Evolutionary conservation across 768 basidiomycete species (phyloP), one percentile per base, ranked within the genome.

Genomic region (Trametes sanguinea): DNA sequence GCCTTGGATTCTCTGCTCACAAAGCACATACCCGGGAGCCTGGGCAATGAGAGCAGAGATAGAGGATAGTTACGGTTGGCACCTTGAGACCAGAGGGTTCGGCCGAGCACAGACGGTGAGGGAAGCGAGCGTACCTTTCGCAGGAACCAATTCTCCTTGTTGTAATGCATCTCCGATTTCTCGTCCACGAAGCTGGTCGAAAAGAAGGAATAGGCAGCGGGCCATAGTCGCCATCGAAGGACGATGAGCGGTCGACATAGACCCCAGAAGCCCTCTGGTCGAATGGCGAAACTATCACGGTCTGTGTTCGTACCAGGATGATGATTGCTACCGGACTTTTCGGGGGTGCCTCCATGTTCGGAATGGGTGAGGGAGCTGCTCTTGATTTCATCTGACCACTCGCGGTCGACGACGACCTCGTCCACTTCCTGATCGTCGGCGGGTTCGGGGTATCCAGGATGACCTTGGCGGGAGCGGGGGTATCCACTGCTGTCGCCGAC

Each of bases 351-450:
- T 54, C 76, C 81, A 32, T 82, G 80, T 32, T 87, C 85, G 14
- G 84, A 83, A 56, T 81, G 81, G 50, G 70, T 72, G 27, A 81
- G 74, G 44, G 79, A 71, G 22, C 82, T 82, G 54, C 77, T 85
- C 71, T 80, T 83, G 63, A 82, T 77, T 62, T 84, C 84, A 57
- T 85, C 84, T 2, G 80, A 76, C 88, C 87, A 89, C 35, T 79
- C 75, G 50, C 89, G 81, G 72, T 92, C 90, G 14, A 92, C 90
- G 27, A 92, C 84, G 22, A 91, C 83, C 75, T 89, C 83, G 72
- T 92, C 83, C 7, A 91, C 84, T 54, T 78, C 84, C 54, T 78
- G 75, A 33, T 77, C 78, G 6, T 69, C 75, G 39, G 72, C 77
- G 13, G 69, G 71, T 32, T 77, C 78, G 16, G 72, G 68, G 37